Conservation (phyloP, 495 filamentous ascomycete genomes). For the Patellaria atrata region DNA sequence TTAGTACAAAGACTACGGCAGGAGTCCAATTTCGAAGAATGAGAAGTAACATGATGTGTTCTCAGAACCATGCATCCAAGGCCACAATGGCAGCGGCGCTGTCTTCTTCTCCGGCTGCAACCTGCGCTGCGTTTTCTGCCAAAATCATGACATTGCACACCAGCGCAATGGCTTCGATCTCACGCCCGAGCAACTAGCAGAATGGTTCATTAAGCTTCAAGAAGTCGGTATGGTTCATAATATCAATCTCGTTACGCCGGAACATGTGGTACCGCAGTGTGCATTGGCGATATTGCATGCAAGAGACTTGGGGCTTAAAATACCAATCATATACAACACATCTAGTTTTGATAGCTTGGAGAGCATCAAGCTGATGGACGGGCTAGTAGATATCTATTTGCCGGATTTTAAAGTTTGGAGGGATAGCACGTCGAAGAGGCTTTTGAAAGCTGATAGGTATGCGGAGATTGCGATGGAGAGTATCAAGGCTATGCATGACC, state of each 20-base stretch:
- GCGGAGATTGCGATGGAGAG: constrained; percentile 50
- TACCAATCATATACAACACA: constrained; percentile 70
- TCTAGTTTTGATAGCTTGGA: constrained; percentile 58
- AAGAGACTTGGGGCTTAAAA: constrained; percentile 43
- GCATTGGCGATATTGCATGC: constrained; percentile 55
- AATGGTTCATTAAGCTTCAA: constrained; percentile 68
- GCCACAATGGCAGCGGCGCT: constrained; percentile 55
- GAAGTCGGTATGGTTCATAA: constrained; percentile 58
- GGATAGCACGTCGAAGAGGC: constrained; percentile 41
- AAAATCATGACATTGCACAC: constrained; percentile 70
- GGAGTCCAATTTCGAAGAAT: neutral
- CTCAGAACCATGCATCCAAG: constrained; percentile 61
- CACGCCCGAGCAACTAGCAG: constrained; percentile 59
- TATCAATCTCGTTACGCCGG: constrained; percentile 65
- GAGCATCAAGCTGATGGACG: constrained; percentile 52
- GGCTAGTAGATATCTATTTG: constrained; percentile 64
- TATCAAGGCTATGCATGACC: constrained; percentile 58
- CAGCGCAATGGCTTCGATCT: constrained; percentile 56
- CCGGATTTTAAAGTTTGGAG: constrained; percentile 71
- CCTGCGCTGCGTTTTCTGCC: constrained; percentile 66
- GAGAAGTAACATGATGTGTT: constrained; percentile 16
- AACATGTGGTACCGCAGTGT: constrained; percentile 68
- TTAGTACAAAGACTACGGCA: constrained; percentile 19
- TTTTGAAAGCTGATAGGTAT: constrained; percentile 64
- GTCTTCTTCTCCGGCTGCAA: constrained; percentile 69